Percentiles rank a stretch among this genome's conserved stretches.
These are phyloP conservation scores for Mucor plumbeus DNA, from an alignment of 371 early-diverging fungal genomes.

Conservation along the genomic window DNA sequence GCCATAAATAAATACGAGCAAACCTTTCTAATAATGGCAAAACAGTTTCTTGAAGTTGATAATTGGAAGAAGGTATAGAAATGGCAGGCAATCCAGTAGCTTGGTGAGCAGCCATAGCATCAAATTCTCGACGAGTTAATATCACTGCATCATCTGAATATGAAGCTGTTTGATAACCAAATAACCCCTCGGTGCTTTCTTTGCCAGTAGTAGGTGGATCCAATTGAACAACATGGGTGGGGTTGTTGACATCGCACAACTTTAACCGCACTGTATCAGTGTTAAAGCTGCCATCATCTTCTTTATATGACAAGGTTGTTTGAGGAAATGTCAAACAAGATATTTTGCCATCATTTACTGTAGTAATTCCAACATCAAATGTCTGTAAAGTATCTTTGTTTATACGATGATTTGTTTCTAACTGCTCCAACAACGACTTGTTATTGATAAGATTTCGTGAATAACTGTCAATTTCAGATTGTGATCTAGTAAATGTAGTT, in stretches of 20 bases:
- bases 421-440: slow-evolving; percentile 20
- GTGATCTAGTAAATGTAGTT: slow-evolving; percentile 25
- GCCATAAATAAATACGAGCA: slow-evolving; percentile 69
- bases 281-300: slow-evolving; percentile 17
- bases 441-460: slow-evolving; percentile 22
- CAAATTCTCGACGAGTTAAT: slow-evolving; percentile 66
- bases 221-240: slow-evolving; percentile 13
- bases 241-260: slow-evolving; percentile 31
- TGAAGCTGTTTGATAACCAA: slow-evolving; percentile 67
- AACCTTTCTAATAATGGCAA: slow-evolving; percentile 69
- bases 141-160: slow-evolving; percentile 50
- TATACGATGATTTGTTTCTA: slow-evolving; percentile 27
- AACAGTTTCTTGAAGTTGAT: slow-evolving; percentile 68
- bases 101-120: slow-evolving; percentile 77
- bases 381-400: slow-evolving; percentile 22
- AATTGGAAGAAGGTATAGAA: slow-evolving; percentile 57
- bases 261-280: slow-evolving; percentile 44
- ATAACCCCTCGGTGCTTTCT: slow-evolving; percentile 53
- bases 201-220: slow-evolving; percentile 37
- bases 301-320: slow-evolving; percentile 32
- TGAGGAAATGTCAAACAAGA: slow-evolving; percentile 54
- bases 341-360: not conserved
- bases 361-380: slow-evolving; percentile 40
- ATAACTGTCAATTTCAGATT: slow-evolving; percentile 34
- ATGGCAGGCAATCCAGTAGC: slow-evolving; percentile 67